These are phyloP conservation scores for Nephelium lappaceum DNA, from an alignment of 345 rosid genomes.

Conservation along the genomic window DNA sequence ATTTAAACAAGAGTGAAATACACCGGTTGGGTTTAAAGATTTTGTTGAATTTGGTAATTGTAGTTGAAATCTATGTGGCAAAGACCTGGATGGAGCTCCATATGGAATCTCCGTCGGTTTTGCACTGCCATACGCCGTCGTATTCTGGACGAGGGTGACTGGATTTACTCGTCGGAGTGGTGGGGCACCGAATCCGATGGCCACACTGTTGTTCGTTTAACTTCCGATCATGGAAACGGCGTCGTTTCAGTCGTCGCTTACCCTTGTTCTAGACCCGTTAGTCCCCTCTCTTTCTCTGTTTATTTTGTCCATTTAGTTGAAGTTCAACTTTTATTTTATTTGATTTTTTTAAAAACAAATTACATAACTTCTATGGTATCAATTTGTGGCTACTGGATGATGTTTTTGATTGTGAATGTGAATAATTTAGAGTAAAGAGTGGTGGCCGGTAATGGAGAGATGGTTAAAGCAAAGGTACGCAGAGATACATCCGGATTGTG, in stretches of 20 bases:
- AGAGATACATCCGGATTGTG: slow-evolving; percentile 39
- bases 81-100: slow-evolving; percentile 24
- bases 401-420: background rate
- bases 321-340: background rate
- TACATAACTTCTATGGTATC: background rate
- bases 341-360: background rate
- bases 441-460: slow-evolving; percentile 73
- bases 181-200: slow-evolving; percentile 59
- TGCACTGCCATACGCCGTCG: slow-evolving; percentile 37
- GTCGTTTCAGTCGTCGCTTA: slow-evolving; percentile 70
- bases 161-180: slow-evolving; percentile 87
- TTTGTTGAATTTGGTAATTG: background rate
- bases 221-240: slow-evolving; percentile 75
- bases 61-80: slow-evolving; percentile 27
- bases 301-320: background rate
- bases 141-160: slow-evolving; percentile 81
- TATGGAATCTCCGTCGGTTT: slow-evolving; percentile 42
- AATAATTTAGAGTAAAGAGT: slow-evolving; percentile 42
- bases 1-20: background rate
- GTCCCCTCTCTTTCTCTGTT: slow-evolving; percentile 28
- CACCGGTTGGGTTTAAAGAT: slow-evolving; percentile 15
- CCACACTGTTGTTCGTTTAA: slow-evolving; percentile 49
- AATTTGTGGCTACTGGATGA: slow-evolving; percentile 1
- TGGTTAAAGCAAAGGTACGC: slow-evolving; percentile 73
- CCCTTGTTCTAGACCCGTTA: slow-evolving; percentile 83